Conservation (phyloP, 768 basidiomycete species). For the Suillus fuscotomentosus region DNA sequence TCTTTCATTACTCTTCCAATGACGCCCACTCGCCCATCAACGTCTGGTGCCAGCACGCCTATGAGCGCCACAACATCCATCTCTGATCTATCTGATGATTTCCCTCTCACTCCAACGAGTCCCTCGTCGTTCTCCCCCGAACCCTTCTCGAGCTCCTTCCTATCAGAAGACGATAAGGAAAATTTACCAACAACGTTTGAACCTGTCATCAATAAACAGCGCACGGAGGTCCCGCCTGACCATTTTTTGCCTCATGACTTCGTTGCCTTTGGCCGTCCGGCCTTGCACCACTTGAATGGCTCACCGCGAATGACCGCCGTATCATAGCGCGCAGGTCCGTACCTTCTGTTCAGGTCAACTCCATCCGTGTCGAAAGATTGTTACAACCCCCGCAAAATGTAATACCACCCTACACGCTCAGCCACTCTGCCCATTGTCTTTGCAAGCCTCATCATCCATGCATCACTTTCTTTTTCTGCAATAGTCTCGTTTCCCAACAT, state of each 20-base stretch:
- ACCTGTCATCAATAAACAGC: constrained; percentile 69
- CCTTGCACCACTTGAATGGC: constrained; percentile 75
- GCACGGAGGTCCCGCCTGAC: constrained; percentile 65
- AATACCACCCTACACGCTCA: constrained; percentile 61
- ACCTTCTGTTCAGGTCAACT: constrained; percentile 25
- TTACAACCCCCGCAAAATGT: constrained; percentile 71
- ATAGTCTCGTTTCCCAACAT: constrained; percentile 43
- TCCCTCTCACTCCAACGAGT: constrained; percentile 79
- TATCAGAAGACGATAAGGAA: constrained; percentile 77
- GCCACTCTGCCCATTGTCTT: constrained; percentile 62
- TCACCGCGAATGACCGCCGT: constrained; percentile 53
- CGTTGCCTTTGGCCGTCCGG: constrained; percentile 74
- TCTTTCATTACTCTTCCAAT: constrained; percentile 52
- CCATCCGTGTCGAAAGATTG: constrained; percentile 50
- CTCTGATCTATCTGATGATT: constrained; percentile 80
- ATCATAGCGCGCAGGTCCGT: constrained; percentile 42
- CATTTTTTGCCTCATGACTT: constrained; percentile 82
- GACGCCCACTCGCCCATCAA: constrained; percentile 47
- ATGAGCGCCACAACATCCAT: constrained; percentile 70
- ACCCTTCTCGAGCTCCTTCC: constrained; percentile 56
- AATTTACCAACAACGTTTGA: constrained; percentile 72
- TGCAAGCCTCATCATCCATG: constrained; percentile 64
- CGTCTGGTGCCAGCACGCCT: constrained; percentile 66
- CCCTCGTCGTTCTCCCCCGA: constrained; percentile 46
- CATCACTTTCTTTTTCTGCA: constrained; percentile 64